These are phyloP conservation scores for Plectosphaerella plurivora DNA, from an alignment of 2,329 filamentous ascomycete genomes.

Conservation along the genomic window DNA sequence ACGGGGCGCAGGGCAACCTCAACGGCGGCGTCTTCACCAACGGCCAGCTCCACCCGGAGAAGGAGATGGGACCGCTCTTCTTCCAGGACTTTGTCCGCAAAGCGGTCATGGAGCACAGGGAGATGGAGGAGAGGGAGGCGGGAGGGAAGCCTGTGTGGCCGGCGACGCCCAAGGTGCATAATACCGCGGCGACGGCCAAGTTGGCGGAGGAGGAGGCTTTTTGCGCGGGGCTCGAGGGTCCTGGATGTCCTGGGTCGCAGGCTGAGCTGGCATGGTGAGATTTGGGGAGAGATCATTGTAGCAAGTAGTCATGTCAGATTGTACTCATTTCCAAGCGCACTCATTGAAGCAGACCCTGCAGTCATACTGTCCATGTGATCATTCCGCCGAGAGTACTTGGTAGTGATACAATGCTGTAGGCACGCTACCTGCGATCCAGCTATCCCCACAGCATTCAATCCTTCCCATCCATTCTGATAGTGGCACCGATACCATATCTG, in stretches of 20 bases:
- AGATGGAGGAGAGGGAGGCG: constrained; percentile 13
- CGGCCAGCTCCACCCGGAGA: constrained; percentile 48
- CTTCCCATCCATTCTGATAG: too few species aligned
- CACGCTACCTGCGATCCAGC: too few species aligned
- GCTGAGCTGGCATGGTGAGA: constrained; percentile 14
- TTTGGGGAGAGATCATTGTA: neutral
- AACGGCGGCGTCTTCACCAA: constrained; percentile 45
- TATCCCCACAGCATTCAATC: too few species aligned
- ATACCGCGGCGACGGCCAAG: constrained; percentile 18
- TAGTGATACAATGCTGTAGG: too few species aligned
- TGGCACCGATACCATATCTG: neutral
- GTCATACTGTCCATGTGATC: too few species aligned
- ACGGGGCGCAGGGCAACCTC: constrained; percentile 44
- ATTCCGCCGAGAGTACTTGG: too few species aligned
- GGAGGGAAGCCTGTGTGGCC: constrained; percentile 25
- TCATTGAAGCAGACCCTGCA: too few species aligned
- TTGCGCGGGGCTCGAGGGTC: constrained; percentile 17
- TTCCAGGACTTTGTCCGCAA: constrained; percentile 24
- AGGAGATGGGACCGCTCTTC: constrained; percentile 48
- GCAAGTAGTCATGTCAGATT: neutral
- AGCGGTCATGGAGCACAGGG: constrained; percentile 20
- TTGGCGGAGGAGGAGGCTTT: constrained; percentile 21
- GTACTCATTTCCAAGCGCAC: neutral
- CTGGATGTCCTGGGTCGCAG: constrained; percentile 1
- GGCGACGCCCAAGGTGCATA: constrained; percentile 13